phyloP scores from a whole-genome alignment of 2,329 filamentous ascomycete species.

The Penicillium verrucosum region DNA sequence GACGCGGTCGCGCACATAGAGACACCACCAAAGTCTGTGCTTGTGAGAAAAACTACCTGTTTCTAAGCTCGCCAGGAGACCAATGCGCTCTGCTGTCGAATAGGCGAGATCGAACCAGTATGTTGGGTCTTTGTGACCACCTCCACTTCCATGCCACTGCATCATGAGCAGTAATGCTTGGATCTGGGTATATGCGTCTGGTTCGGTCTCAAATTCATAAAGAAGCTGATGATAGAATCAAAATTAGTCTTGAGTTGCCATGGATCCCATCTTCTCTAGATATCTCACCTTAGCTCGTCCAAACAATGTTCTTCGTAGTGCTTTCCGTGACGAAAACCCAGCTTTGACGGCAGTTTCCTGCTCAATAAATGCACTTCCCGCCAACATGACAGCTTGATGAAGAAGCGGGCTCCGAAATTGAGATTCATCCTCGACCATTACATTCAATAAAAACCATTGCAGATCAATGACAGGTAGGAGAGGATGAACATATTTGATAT shows the following conservation, averaged over 20 bases:
- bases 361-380: slow-evolving; percentile 13
- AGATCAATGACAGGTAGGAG: slow-evolving; percentile 10
- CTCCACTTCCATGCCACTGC: slow-evolving; percentile 12
- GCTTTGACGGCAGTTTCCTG: slow-evolving; percentile 1
- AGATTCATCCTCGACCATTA: slow-evolving; percentile 8
- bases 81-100: slow-evolving; percentile 13
- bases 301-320: slow-evolving; percentile 5
- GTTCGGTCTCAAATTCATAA: slow-evolving; percentile 13
- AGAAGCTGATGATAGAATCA: neutral
- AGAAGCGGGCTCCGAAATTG: slow-evolving; percentile 9
- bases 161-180: slow-evolving; percentile 14
- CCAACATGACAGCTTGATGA: slow-evolving; percentile 14
- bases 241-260: neutral
- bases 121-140: slow-evolving; percentile 8
- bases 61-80: slow-evolving; percentile 2
- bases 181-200: slow-evolving; percentile 12
- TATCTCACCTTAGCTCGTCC: slow-evolving; percentile 9
- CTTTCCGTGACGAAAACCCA: slow-evolving; percentile 6
- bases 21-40: slow-evolving; percentile 13
- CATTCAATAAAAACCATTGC: slow-evolving; percentile 2
- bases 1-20: slow-evolving; percentile 14
- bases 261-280: neutral
- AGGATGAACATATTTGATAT: slow-evolving; percentile 16
- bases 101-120: slow-evolving; percentile 16
- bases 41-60: slow-evolving; percentile 8